Evolutionary conservation across 805 yeast genomes (phyloP).

Genomic region (Candida fluviatilis): DNA sequence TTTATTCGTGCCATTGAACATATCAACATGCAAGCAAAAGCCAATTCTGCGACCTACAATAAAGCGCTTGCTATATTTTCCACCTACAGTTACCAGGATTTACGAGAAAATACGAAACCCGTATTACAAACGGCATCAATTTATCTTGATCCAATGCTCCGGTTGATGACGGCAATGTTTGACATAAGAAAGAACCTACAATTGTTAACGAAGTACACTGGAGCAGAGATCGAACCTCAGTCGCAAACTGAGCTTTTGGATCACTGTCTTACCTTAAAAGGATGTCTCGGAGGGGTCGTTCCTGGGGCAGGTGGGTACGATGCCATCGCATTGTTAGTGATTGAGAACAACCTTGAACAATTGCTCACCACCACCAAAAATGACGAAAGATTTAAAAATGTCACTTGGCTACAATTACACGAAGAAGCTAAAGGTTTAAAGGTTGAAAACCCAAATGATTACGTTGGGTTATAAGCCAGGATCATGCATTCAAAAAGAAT

Average conservation of each 20-base stretch:
- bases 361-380: slow-evolving; percentile 17
- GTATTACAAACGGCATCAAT: too few relatives aligned
- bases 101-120: background rate
- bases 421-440: slow-evolving; percentile 60
- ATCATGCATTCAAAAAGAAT: too few relatives aligned
- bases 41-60: background rate
- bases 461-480: slow-evolving; percentile 8
- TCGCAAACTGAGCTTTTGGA: slow-evolving; percentile 71
- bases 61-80: background rate
- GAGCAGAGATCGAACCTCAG: slow-evolving; percentile 86
- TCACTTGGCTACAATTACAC: slow-evolving; percentile 63
- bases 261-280: slow-evolving; percentile 43
- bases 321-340: slow-evolving; percentile 75
- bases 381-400: slow-evolving; percentile 36
- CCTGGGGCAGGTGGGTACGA: slow-evolving; percentile 99
- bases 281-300: slow-evolving; percentile 92
- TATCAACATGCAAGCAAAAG: slow-evolving; percentile 1
- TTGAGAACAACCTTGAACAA: slow-evolving; percentile 36
- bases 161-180: slow-evolving; percentile 28
- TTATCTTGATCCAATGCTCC: background rate
- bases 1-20: slow-evolving; percentile 47
- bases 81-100: background rate
- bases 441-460: slow-evolving; percentile 41
- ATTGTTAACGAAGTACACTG: slow-evolving; percentile 56
- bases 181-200: slow-evolving; percentile 57